Evolutionary conservation across 352 stramenopile genomes (phyloP).

Genomic region (Globisporangium nagaii): DNA sequence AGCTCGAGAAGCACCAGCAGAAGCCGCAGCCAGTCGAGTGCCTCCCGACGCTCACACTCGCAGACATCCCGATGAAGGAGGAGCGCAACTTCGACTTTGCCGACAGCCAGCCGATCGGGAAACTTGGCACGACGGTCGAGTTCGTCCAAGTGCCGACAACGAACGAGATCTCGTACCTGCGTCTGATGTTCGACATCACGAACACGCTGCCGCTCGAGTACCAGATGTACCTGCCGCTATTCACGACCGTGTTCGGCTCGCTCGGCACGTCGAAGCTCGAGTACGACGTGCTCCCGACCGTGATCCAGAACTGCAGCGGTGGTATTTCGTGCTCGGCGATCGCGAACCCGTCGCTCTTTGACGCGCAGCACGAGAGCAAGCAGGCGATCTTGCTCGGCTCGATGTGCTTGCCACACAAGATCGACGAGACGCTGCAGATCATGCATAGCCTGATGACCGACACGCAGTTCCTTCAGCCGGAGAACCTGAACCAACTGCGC

Average conservation of each 20-base stretch:
- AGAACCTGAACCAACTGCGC: constrained; percentile 69
- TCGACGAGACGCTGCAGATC: constrained; percentile 54
- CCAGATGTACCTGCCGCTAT: constrained; percentile 60
- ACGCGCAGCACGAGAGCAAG: constrained; percentile 33
- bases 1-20: constrained; percentile 64
- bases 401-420: constrained; percentile 70
- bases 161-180: constrained; percentile 82
- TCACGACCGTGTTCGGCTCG: constrained; percentile 63
- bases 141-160: constrained; percentile 72
- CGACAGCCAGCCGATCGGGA: constrained; percentile 25
- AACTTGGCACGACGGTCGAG: constrained; percentile 18
- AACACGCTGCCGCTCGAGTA: constrained; percentile 47
- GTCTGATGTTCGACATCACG: constrained; percentile 58
- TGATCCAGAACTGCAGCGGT: constrained; percentile 73
- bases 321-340: constrained; percentile 61
- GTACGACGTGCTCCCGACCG: constrained; percentile 66
- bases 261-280: constrained; percentile 63
- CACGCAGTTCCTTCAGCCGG: constrained; percentile 63
- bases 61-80: constrained; percentile 52
- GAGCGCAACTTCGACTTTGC: constrained; percentile 48
- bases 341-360: constrained; percentile 44
- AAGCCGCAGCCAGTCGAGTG: constrained; percentile 63
- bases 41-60: constrained; percentile 63
- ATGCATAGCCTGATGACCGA: constrained; percentile 60
- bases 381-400: constrained; percentile 62